Conservation (phyloP, 805 yeast species). For the Zygosaccharomyces gambellarensis region DNA sequence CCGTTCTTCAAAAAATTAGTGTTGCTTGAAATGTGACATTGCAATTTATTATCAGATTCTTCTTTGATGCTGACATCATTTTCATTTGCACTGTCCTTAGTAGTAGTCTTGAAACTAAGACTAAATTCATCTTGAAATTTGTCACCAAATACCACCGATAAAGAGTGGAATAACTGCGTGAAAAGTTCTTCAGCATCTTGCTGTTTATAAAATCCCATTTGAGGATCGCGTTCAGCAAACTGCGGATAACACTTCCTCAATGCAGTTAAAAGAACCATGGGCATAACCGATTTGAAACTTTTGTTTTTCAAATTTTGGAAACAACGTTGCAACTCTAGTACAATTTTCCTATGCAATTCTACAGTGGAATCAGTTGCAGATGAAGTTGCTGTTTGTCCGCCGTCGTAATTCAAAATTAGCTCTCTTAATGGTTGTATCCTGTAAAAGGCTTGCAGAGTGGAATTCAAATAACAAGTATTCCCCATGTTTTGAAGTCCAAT, state of each 20-base stretch:
- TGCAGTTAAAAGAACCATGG: slow-evolving; percentile 59
- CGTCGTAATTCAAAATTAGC: slow-evolving; percentile 51
- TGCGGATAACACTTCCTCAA: slow-evolving; percentile 76
- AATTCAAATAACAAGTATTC: slow-evolving; percentile 91
- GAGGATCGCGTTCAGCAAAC: slow-evolving; percentile 70
- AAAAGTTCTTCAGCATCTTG: slow-evolving; percentile 98
- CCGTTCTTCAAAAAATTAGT: slow-evolving; percentile 91
- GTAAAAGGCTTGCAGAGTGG: slow-evolving; percentile 82
- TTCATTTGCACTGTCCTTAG: slow-evolving; percentile 55
- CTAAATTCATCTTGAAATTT: slow-evolving; percentile 54
- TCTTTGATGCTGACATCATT: slow-evolving; percentile 46
- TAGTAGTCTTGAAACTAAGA: slow-evolving; percentile 56
- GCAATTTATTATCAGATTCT: slow-evolving; percentile 58
- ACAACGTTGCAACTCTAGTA: slow-evolving; percentile 46
- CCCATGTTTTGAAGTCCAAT: slow-evolving; percentile 93
- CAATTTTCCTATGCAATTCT: slow-evolving; percentile 37
- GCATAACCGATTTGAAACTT: slow-evolving; percentile 51
- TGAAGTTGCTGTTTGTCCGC: slow-evolving; percentile 48
- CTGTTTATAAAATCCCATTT: slow-evolving; percentile 73
- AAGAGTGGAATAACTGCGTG: slow-evolving; percentile 62
- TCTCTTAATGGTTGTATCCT: slow-evolving; percentile 70
- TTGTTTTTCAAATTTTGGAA: slow-evolving; percentile 40
- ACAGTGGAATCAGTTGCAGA: slow-evolving; percentile 20
- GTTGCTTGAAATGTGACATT: slow-evolving; percentile 80
- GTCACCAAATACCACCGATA: slow-evolving; percentile 45